Conservation (phyloP, 1,284 basidiomycete genomes). For the Tylopilus sp. region DNA sequence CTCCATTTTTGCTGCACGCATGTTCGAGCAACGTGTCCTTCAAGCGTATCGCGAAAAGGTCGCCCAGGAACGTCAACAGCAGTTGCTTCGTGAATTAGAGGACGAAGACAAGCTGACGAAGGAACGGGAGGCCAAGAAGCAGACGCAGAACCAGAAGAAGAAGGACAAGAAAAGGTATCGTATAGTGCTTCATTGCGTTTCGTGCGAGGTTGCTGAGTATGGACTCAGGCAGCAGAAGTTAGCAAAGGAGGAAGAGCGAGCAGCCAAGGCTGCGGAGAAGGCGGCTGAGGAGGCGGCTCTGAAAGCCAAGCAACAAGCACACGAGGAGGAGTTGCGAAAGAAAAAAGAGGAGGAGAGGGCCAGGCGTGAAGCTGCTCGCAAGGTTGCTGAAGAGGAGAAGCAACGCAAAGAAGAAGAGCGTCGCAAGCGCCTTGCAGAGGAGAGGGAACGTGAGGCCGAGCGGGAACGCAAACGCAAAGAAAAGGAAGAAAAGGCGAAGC, state of each 20-base stretch:
- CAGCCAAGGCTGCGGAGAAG: constrained; percentile 75
- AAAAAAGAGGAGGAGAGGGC: constrained; percentile 72
- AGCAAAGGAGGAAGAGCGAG: constrained; percentile 88
- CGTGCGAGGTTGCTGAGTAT: neutral
- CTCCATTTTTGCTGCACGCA: constrained; percentile 98
- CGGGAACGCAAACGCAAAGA: constrained; percentile 61
- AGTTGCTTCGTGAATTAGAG: constrained; percentile 85
- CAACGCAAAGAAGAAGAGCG: constrained; percentile 77
- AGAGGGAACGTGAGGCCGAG: constrained; percentile 63
- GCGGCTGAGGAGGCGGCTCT: constrained; percentile 76
- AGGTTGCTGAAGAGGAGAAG: constrained; percentile 78
- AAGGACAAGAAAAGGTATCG: constrained; percentile 92
- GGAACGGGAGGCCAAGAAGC: constrained; percentile 91
- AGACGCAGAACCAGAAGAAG: constrained; percentile 97
- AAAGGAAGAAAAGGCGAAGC: constrained; percentile 63
- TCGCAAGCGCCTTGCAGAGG: constrained; percentile 69
- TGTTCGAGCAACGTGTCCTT: constrained; percentile 98
- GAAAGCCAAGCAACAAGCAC: constrained; percentile 64
- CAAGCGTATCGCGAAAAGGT: constrained; percentile 90
- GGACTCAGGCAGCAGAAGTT: constrained; percentile 77
- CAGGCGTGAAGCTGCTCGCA: constrained; percentile 72
- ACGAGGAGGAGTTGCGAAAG: constrained; percentile 63
- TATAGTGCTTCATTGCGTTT: constrained; percentile 1
- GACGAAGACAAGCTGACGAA: constrained; percentile 81
- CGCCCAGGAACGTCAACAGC: constrained; percentile 87